These are phyloP conservation scores for Naganishia antarctica DNA, from an alignment of 768 basidiomycete species.

Conservation along the genomic window DNA sequence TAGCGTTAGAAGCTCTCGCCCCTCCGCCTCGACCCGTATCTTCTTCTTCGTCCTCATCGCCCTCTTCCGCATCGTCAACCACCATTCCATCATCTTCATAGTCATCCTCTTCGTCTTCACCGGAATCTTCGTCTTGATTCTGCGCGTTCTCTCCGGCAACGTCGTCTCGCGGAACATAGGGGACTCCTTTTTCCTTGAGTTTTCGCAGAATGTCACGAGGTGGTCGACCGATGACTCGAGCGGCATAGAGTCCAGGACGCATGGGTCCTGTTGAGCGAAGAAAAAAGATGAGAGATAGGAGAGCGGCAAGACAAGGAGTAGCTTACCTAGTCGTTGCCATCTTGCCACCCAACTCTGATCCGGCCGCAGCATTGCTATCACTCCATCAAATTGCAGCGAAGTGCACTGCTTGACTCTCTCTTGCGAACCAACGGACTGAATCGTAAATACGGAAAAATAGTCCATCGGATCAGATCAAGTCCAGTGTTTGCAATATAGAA, in stretches of 20 bases:
- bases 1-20: conserved; percentile 59
- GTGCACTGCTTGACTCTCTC: conserved; percentile 83
- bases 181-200: conserved; percentile 23
- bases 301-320: background rate
- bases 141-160: conserved; percentile 51
- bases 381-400: conserved; percentile 85
- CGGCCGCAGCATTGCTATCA: conserved; percentile 79
- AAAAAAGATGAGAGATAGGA: background rate
- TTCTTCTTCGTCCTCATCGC: conserved; percentile 55
- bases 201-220: conserved; percentile 41
- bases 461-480: too few relatives aligned
- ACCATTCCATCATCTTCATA: conserved; percentile 21
- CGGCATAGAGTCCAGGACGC: conserved; percentile 86
- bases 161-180: conserved; percentile 47
- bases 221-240: conserved; percentile 55
- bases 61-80: conserved; percentile 21
- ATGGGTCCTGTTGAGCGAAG: conserved; percentile 66
- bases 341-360: conserved; percentile 89
- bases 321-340: conserved; percentile 87
- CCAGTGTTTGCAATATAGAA: background rate
- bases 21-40: conserved; percentile 57
- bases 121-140: conserved; percentile 31
- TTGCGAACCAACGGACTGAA: conserved; percentile 76
- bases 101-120: conserved; percentile 27
- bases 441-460: background rate